These are phyloP conservation scores for Lepidium aucheri DNA, from an alignment of 345 rosid species.

Conservation along the genomic window DNA sequence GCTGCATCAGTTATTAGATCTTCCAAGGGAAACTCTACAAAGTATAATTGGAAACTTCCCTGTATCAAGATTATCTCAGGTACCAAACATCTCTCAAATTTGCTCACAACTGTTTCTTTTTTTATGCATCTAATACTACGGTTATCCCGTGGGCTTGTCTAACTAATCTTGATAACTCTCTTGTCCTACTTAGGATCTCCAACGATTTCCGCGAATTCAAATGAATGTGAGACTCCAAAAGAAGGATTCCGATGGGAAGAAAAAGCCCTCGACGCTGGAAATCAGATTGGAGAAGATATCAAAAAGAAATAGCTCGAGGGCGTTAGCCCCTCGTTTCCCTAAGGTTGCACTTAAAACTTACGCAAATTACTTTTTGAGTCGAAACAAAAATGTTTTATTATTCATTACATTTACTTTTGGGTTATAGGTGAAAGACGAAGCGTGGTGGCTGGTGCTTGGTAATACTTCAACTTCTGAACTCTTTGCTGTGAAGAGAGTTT, in stretches of 20 bases:
- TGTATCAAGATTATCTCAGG: slow-evolving; percentile 60
- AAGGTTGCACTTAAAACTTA: slow-evolving; percentile 43
- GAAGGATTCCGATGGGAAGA: slow-evolving; percentile 35
- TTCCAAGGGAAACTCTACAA: slow-evolving; percentile 53
- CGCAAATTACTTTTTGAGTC: neutral
- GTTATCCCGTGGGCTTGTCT: neutral
- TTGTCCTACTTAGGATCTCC: slow-evolving; percentile 57
- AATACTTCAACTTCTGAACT: slow-evolving; percentile 59
- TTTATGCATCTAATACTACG: neutral
- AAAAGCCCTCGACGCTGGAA: slow-evolving; percentile 34
- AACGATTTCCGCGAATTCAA: slow-evolving; percentile 57
- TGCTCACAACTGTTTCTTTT: neutral
- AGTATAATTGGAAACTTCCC: slow-evolving; percentile 47
- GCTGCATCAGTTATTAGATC: slow-evolving; percentile 61
- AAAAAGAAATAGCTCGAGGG: slow-evolving; percentile 61
- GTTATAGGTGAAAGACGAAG: slow-evolving; percentile 79
- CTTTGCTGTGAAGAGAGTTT: slow-evolving; percentile 82
- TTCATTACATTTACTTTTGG: slow-evolving; percentile 3
- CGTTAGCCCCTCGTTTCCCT: slow-evolving; percentile 79
- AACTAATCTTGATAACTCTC: neutral
- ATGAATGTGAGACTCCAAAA: slow-evolving; percentile 56
- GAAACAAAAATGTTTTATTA: neutral
- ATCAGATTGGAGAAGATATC: slow-evolving; percentile 66
- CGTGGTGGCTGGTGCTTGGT: slow-evolving; percentile 95
- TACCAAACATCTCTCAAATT: slow-evolving; percentile 14